phyloP scores from a whole-genome alignment of 768 basidiomycete species.

The Postia placenta region DNA sequence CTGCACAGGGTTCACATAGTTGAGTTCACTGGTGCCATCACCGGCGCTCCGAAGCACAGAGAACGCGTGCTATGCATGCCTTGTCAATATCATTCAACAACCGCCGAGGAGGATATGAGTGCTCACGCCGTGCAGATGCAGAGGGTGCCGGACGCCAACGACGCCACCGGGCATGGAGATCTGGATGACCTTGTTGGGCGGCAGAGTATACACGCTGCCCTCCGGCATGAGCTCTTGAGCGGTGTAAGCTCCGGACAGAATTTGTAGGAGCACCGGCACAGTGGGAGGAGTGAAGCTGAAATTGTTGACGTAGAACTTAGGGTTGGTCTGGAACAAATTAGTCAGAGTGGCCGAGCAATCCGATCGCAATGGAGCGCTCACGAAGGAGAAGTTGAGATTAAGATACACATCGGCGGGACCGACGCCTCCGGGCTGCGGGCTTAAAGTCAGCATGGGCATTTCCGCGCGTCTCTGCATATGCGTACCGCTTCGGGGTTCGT shows the following conservation, averaged over 20 bases:
- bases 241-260: constrained; percentile 45
- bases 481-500: constrained; percentile 15
- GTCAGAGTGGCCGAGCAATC: not conserved
- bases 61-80: constrained; percentile 29
- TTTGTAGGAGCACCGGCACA: constrained; percentile 51
- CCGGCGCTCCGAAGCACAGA: constrained; percentile 30
- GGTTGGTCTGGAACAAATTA: constrained; percentile 6
- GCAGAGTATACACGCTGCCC: constrained; percentile 42
- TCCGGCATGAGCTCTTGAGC: constrained; percentile 43
- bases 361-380: constrained; percentile 4
- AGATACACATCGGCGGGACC: constrained; percentile 19
- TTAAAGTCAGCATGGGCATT: not conserved
- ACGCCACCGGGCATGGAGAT: constrained; percentile 39
- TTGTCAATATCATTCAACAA: not conserved
- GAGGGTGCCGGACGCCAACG: constrained; percentile 34
- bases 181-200: constrained; percentile 41
- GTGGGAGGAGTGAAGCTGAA: constrained; percentile 33
- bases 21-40: constrained; percentile 11
- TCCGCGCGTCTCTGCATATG: too few species aligned
- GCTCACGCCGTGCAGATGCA: constrained; percentile 36
- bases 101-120: too few species aligned
- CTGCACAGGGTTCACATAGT: constrained; percentile 32
- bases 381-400: constrained; percentile 11
- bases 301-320: constrained; percentile 29
- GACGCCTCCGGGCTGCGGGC: constrained; percentile 16